Evolutionary conservation across 2,329 filamentous ascomycete genomes (phyloP).

Genomic region (Calonectria hongkongensis): DNA sequence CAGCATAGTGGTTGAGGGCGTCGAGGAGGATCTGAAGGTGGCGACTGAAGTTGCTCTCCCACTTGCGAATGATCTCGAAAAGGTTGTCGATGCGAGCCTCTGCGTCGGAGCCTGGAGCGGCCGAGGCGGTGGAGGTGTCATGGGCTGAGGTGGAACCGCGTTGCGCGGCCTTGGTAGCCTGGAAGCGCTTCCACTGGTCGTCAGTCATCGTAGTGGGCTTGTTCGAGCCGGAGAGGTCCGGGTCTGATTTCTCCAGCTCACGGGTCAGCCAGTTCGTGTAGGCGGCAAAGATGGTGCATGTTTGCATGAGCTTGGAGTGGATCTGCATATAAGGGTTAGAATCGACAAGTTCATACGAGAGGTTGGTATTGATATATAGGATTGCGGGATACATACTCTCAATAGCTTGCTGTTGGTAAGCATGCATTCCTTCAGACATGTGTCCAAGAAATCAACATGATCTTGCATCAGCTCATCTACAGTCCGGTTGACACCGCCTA

Average conservation of each 20-base stretch:
- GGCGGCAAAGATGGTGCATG: slow-evolving; percentile 93
- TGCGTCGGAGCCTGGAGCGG: slow-evolving; percentile 56
- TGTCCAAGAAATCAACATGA: slow-evolving; percentile 98
- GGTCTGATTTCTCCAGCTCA: slow-evolving; percentile 88
- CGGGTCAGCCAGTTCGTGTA: slow-evolving; percentile 92
- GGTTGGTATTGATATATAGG: not conserved
- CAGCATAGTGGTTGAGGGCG: slow-evolving; percentile 96
- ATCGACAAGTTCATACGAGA: not conserved
- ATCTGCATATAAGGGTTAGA: slow-evolving; percentile 75
- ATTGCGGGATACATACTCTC: slow-evolving; percentile 74
- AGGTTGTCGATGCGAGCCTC: slow-evolving; percentile 81
- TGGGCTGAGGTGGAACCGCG: slow-evolving; percentile 57
- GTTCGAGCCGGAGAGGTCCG: slow-evolving; percentile 79
- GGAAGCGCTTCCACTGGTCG: slow-evolving; percentile 77
- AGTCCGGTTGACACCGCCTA: slow-evolving; percentile 74
- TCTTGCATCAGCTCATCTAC: slow-evolving; percentile 99
- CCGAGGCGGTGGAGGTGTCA: slow-evolving; percentile 61
- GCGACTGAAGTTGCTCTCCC: slow-evolving; percentile 93
- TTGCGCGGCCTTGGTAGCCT: slow-evolving; percentile 67
- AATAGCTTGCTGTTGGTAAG: slow-evolving; percentile 96
- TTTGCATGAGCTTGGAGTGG: slow-evolving; percentile 97
- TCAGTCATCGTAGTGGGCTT: slow-evolving; percentile 76
- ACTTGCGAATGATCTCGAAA: slow-evolving; percentile 91
- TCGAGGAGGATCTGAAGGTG: slow-evolving; percentile 96
- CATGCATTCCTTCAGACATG: slow-evolving; percentile 99